A percentile compares a stretch with the other conserved stretches of the same genome.
These are phyloP conservation scores for Dichomitus squalens DNA, from an alignment of 1,284 basidiomycete genomes.

Conservation along the genomic window DNA sequence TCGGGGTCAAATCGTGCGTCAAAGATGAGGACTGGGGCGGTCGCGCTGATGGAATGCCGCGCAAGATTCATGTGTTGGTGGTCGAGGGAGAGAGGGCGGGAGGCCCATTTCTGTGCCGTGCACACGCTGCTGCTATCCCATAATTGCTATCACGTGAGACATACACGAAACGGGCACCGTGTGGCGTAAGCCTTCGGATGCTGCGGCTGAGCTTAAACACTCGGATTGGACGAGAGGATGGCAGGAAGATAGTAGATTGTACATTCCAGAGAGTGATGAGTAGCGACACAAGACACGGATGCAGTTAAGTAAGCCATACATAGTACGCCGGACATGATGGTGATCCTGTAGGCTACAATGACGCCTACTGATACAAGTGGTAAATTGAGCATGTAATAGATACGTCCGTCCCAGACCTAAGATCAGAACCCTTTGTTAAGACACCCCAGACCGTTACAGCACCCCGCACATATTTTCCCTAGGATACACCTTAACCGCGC, in stretches of 20 bases:
- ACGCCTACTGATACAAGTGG: conserved; percentile 23
- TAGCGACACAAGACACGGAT: conserved; percentile 15
- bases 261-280: conserved; percentile 8
- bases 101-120: conserved; percentile 3
- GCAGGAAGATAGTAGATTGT: conserved; percentile 9
- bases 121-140: conserved; percentile 15
- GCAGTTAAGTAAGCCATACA: conserved; percentile 24
- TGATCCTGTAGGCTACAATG: conserved; percentile 23
- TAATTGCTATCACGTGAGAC: conserved; percentile 20
- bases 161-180: conserved; percentile 8
- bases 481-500: conserved; percentile 15
- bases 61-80: conserved; percentile 79
- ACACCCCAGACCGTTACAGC: conserved; percentile 3
- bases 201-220: too few relatives aligned
- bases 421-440: conserved; percentile 11
- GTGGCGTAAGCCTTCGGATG: conserved; percentile 1
- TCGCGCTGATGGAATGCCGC: conserved; percentile 83
- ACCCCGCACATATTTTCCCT: neutral
- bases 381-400: conserved; percentile 21
- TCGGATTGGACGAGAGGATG: neutral
- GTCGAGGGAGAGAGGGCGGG: conserved; percentile 21
- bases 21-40: conserved; percentile 75
- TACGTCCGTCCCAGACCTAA: conserved; percentile 18
- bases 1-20: conserved; percentile 80
- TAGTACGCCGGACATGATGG: conserved; percentile 12